Percentiles rank a stretch among this genome's conserved stretches.
These are phyloP conservation scores for Macrophomina tecta DNA, from an alignment of 2,329 filamentous ascomycete species.

Conservation along the genomic window DNA sequence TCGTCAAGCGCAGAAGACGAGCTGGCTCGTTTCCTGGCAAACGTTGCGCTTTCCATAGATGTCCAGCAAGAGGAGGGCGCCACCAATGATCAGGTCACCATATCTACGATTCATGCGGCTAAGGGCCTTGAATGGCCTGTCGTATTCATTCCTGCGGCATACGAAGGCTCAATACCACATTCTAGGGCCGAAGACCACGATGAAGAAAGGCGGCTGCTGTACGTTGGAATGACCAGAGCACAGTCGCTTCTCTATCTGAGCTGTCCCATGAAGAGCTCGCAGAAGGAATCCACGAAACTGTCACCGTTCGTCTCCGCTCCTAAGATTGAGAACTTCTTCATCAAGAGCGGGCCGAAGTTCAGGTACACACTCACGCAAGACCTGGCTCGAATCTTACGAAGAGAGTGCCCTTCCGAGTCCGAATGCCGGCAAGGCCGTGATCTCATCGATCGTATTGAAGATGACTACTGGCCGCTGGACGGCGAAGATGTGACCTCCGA, in stretches of 20 bases:
- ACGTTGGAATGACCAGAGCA: constrained; percentile 96
- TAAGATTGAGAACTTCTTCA: constrained; percentile 59
- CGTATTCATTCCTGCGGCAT: constrained; percentile 89
- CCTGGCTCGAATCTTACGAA: constrained; percentile 73
- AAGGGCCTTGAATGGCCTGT: constrained; percentile 97
- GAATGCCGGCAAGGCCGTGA: constrained; percentile 35
- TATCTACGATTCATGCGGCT: constrained; percentile 94
- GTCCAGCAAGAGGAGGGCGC: constrained; percentile 67
- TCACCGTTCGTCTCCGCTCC: constrained; percentile 73
- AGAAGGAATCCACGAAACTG: constrained; percentile 66
- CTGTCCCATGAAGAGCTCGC: constrained; percentile 72
- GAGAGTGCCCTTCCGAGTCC: constrained; percentile 62
- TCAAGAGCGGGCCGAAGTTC: constrained; percentile 72
- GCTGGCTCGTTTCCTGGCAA: constrained; percentile 83
- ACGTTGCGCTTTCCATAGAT: constrained; percentile 85
- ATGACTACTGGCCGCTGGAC: constrained; percentile 43
- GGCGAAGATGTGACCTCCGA: constrained; percentile 44
- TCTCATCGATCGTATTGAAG: constrained; percentile 40
- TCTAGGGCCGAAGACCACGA: constrained; percentile 82
- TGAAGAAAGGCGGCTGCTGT: constrained; percentile 87
- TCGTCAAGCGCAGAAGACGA: constrained; percentile 62
- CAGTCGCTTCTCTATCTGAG: constrained; percentile 86
- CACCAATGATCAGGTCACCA: constrained; percentile 72
- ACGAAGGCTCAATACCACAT: constrained; percentile 90
- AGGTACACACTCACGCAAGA: constrained; percentile 66